Evolutionary conservation across 495 filamentous ascomycete genomes (phyloP).

Genomic region (Thermochaetoides thermophila): DNA sequence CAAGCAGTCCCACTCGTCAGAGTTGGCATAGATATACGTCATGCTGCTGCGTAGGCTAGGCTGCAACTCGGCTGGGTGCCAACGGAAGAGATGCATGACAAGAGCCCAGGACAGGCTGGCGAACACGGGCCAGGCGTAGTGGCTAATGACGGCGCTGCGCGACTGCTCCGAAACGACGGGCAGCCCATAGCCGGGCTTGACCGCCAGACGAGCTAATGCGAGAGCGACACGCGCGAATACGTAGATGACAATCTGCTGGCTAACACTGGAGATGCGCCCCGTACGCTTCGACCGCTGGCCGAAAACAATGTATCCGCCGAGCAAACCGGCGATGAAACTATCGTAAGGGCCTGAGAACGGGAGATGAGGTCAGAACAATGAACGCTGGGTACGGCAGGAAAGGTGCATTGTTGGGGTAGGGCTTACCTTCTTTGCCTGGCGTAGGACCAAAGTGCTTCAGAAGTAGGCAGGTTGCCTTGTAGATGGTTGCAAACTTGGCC

Average conservation of each 20-base stretch:
- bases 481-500: constrained; percentile 74
- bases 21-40: constrained; percentile 85
- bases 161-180: constrained; percentile 26
- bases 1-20: constrained; percentile 72
- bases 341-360: constrained; percentile 47
- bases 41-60: constrained; percentile 87
- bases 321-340: constrained; percentile 74
- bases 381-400: not conserved
- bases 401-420: too few species aligned
- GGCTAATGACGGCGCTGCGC: constrained; percentile 32
- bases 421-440: constrained; percentile 39
- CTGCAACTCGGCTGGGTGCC: constrained; percentile 80
- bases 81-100: constrained; percentile 92
- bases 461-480: constrained; percentile 64
- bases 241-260: constrained; percentile 97
- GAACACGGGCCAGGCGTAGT: constrained; percentile 81
- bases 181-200: constrained; percentile 44
- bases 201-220: constrained; percentile 63
- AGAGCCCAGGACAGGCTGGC: constrained; percentile 74
- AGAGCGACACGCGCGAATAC: constrained; percentile 87
- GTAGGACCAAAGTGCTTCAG: constrained; percentile 49
- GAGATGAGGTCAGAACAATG: not conserved
- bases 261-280: constrained; percentile 63
- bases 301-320: constrained; percentile 90
- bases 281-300: constrained; percentile 42